Conservation (phyloP, 148 eudicot species). For the Chenopodium album region DNA sequence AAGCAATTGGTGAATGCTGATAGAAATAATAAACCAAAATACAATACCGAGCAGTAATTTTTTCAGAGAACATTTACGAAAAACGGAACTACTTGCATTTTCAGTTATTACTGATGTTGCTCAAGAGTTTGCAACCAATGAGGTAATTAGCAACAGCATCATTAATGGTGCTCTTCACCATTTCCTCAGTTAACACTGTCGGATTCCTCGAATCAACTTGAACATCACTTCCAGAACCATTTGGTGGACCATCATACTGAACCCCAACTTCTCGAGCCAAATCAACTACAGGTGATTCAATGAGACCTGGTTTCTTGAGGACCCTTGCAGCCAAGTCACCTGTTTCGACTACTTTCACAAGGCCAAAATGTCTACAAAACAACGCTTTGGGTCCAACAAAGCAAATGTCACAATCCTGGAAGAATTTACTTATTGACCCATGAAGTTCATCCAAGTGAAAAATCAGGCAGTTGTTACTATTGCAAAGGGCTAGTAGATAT, state of each 20-base stretch:
- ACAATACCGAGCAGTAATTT: too few species aligned
- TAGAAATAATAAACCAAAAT: too few species aligned
- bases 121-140: slow-evolving; percentile 15
- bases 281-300: background rate
- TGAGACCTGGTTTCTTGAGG: slow-evolving; percentile 4
- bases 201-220: background rate
- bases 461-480: slow-evolving; percentile 9
- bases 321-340: slow-evolving; percentile 19
- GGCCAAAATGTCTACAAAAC: too few species aligned
- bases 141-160: slow-evolving; percentile 15
- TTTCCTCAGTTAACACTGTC: slow-evolving; percentile 8
- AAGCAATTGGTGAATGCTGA: too few species aligned
- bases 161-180: background rate
- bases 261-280: background rate
- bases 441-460: background rate
- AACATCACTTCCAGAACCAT: background rate
- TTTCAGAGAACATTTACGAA: too few species aligned
- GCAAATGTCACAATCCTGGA: background rate
- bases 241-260: background rate
- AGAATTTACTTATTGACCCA: background rate
- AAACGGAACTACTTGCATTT: too few species aligned
- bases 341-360: background rate
- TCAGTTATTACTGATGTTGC: background rate
- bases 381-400: slow-evolving; percentile 11
- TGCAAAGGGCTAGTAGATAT: background rate